Percentiles rank a stretch among this genome's conserved stretches.
phyloP scores from a whole-genome alignment of 2,329 filamentous ascomycete species.

The Calonectria henricotiae region DNA sequence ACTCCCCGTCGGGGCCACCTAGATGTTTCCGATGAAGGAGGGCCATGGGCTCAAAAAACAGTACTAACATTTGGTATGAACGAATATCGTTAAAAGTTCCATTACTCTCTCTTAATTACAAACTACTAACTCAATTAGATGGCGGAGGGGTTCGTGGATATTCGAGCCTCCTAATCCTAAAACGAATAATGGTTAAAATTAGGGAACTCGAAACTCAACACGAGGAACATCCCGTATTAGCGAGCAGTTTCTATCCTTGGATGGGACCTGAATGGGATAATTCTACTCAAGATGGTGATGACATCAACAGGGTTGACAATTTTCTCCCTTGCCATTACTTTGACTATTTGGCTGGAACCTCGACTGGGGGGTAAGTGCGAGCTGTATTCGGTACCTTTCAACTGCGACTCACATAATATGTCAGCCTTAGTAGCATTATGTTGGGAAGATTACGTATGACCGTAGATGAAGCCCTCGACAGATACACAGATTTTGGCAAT shows the following conservation, averaged over 20 bases:
- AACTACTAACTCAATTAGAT: background rate
- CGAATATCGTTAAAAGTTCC: background rate
- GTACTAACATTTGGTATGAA: constrained; percentile 23
- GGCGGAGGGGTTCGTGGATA: constrained; percentile 29
- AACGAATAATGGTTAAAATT: constrained; percentile 27
- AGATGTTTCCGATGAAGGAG: constrained; percentile 20
- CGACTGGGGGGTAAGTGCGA: constrained; percentile 13
- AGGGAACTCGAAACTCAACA: background rate
- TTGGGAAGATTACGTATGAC: constrained; percentile 23
- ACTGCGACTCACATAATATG: background rate
- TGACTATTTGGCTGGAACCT: constrained; percentile 23
- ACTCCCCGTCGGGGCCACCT: background rate
- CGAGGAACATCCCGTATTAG: background rate
- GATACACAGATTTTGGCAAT: constrained; percentile 12
- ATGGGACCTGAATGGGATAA: background rate
- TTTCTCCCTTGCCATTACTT: constrained; percentile 28
- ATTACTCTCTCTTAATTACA: background rate
- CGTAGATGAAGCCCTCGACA: constrained; percentile 12
- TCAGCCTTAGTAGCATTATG: constrained; percentile 20
- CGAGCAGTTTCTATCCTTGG: constrained; percentile 20
- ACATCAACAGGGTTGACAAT: background rate
- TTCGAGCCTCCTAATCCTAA: constrained; percentile 27
- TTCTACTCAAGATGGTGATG: background rate
- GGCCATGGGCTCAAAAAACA: constrained; percentile 19
- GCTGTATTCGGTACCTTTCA: background rate